phyloP scores from a whole-genome alignment of 2,329 filamentous ascomycete genomes.

The Xylariaceae sp. region DNA sequence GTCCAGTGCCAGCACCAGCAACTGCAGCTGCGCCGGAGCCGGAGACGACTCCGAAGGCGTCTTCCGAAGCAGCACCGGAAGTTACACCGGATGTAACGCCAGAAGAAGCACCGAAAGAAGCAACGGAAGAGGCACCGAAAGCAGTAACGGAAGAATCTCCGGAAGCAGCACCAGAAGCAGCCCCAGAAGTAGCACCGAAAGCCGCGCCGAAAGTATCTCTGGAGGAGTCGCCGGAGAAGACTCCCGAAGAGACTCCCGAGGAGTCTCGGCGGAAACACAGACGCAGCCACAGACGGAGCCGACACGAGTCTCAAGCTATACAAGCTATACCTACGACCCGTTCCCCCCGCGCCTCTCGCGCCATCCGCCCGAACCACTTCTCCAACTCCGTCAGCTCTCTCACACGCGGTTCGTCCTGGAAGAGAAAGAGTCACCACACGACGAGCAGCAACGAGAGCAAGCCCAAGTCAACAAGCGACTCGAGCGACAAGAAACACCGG shows the following conservation, averaged over 20 bases:
- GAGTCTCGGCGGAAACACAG: neutral
- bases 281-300: neutral
- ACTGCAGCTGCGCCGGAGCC: constrained; percentile 42
- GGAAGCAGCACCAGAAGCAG: too few relatives aligned
- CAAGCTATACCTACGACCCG: neutral
- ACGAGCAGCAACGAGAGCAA: neutral
- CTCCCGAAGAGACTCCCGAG: too few relatives aligned
- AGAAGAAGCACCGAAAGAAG: too few relatives aligned
- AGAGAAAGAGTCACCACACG: constrained; percentile 2
- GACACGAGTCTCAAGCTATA: neutral
- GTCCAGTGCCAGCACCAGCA: constrained; percentile 54
- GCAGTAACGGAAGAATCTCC: too few relatives aligned
- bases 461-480: constrained; percentile 6
- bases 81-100: too few relatives aligned
- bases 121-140: too few relatives aligned
- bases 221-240: too few relatives aligned
- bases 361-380: neutral
- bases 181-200: too few relatives aligned
- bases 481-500: constrained; percentile 46
- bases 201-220: too few relatives aligned
- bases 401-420: neutral
- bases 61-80: neutral
- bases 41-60: neutral
- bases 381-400: constrained; percentile 3
- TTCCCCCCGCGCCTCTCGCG: neutral